These are phyloP conservation scores for Letharia columbiana DNA, from an alignment of 495 filamentous ascomycete genomes.

Conservation along the genomic window DNA sequence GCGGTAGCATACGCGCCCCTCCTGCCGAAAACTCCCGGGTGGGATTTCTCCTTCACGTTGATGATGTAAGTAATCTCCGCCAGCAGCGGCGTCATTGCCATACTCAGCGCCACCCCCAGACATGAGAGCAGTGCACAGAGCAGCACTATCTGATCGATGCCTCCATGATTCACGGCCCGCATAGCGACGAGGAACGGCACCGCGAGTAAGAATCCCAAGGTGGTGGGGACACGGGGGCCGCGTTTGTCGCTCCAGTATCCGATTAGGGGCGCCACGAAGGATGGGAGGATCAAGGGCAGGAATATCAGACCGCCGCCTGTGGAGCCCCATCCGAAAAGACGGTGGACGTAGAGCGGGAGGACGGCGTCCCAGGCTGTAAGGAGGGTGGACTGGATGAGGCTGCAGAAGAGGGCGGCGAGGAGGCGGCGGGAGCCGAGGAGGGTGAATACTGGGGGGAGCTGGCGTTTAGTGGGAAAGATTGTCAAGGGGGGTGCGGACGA, in stretches of 20 bases:
- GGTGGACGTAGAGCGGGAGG: constrained; percentile 48
- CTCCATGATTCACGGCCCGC: constrained; percentile 56
- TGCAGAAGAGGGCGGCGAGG: constrained; percentile 47
- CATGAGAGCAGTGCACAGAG: constrained; percentile 61
- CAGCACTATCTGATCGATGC: constrained; percentile 53
- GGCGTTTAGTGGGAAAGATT: not conserved
- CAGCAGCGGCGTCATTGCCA: constrained; percentile 56
- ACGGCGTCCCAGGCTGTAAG: constrained; percentile 48
- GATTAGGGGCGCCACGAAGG: constrained; percentile 49
- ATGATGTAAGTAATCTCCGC: constrained; percentile 60
- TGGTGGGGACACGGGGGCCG: constrained; percentile 52
- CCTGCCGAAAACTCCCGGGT: constrained; percentile 42
- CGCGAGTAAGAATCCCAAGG: constrained; percentile 51
- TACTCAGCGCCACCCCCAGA: constrained; percentile 48
- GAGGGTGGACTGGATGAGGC: constrained; percentile 49
- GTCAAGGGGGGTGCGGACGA: not conserved
- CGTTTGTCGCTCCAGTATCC: constrained; percentile 51
- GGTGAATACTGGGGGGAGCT: constrained; percentile 29
- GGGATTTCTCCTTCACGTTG: constrained; percentile 43
- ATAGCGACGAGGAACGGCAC: constrained; percentile 56
- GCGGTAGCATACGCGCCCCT: constrained; percentile 51
- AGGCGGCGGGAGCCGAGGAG: constrained; percentile 53
- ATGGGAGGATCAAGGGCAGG: constrained; percentile 50
- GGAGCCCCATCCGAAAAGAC: constrained; percentile 50
- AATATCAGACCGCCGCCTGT: constrained; percentile 58